Percentiles rank a stretch among this genome's conserved stretches.
These are phyloP conservation scores for Thelonectria olida DNA, from an alignment of 2,329 filamentous ascomycete species.

Conservation along the genomic window DNA sequence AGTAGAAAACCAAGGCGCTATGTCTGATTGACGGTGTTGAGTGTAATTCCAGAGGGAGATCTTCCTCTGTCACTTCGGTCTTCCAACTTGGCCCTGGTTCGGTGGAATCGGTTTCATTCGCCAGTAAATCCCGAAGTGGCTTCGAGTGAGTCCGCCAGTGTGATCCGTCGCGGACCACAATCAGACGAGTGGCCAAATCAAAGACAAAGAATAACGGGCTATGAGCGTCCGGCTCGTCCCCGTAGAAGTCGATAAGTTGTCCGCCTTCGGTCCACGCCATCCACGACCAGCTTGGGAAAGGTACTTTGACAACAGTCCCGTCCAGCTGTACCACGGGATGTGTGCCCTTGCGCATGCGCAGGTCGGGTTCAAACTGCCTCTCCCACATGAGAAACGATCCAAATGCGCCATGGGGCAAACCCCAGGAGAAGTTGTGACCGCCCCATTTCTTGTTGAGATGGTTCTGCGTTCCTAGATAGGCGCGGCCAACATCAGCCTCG, in stretches of 20 bases:
- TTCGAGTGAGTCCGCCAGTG: background rate
- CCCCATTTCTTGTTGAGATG: constrained; percentile 1
- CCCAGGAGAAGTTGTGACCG: constrained; percentile 1
- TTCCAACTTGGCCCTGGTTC: background rate
- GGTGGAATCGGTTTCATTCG: background rate
- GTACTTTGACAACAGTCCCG: background rate
- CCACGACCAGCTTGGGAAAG: constrained; percentile 2
- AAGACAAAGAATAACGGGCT: background rate
- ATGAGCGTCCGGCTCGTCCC: background rate
- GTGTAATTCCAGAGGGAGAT: background rate
- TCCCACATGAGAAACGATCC: constrained; percentile 1
- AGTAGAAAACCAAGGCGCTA: background rate
- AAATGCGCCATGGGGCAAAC: background rate
- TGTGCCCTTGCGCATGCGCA: background rate
- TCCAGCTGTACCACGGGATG: background rate
- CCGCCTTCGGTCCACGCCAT: background rate
- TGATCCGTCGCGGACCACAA: background rate
- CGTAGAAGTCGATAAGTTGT: background rate
- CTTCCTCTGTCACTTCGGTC: background rate
- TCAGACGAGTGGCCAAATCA: background rate
- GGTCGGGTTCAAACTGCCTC: background rate
- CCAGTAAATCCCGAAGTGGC: background rate
- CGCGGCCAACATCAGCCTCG: constrained; percentile 6
- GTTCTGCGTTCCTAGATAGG: constrained; percentile 2
- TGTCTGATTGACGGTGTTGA: background rate